Conservation (phyloP, 2,329 filamentous ascomycete species). For the Mycosphaerella sp. region DNA sequence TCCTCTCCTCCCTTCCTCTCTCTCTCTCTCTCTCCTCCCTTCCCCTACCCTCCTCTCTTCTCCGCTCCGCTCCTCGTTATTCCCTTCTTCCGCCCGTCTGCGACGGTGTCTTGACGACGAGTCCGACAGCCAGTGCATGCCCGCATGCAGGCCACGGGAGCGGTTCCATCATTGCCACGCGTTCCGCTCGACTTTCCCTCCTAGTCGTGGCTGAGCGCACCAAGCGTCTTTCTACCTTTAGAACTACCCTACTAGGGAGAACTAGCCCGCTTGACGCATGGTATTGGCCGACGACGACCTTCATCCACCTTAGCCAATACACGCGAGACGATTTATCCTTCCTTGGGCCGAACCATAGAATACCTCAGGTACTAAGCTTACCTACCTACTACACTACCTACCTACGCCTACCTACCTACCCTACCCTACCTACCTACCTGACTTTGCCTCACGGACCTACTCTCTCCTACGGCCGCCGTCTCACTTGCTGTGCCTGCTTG, state of each 20-base stretch:
- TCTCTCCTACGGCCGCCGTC: too few relatives aligned
- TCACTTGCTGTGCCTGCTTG: too few relatives aligned
- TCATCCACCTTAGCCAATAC: background rate
- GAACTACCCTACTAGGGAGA: background rate
- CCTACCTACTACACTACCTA: too few relatives aligned
- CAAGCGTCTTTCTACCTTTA: background rate
- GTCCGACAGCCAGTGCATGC: background rate
- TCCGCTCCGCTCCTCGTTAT: background rate
- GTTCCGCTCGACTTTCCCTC: background rate
- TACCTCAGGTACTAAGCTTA: too few relatives aligned
- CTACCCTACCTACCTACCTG: too few relatives aligned
- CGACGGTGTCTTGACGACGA: background rate
- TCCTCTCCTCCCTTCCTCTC: background rate
- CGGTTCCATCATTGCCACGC: constrained; percentile 1
- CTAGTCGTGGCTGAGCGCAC: background rate
- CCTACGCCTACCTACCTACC: too few relatives aligned
- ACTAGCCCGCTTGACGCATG: background rate
- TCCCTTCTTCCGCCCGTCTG: background rate
- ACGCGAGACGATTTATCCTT: too few relatives aligned
- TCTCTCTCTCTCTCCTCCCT: background rate
- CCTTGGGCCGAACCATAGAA: too few relatives aligned
- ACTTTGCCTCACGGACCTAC: too few relatives aligned
- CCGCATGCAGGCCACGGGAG: constrained; percentile 5
- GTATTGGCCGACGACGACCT: background rate
- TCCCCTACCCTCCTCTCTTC: background rate